Percentiles rank a stretch among this genome's conserved stretches.
These are phyloP conservation scores for Penicillium sp. DNA, from an alignment of 2,329 filamentous ascomycete species.

Conservation along the genomic window DNA sequence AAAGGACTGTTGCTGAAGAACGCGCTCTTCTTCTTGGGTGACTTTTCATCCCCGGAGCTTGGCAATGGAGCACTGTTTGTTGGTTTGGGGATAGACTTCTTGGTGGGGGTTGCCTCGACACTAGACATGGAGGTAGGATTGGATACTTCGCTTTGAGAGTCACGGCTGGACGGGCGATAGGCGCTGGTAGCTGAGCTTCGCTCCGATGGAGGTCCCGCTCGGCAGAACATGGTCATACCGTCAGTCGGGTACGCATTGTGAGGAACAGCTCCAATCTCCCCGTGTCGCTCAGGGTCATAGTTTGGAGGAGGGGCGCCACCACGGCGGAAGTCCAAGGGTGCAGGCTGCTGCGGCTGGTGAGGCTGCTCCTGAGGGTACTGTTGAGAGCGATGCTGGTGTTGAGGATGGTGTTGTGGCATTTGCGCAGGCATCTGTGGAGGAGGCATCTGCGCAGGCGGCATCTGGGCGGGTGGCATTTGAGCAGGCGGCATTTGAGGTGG, in stretches of 20 bases:
- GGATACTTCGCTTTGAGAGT: conserved; percentile 88
- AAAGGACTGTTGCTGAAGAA: conserved; percentile 96
- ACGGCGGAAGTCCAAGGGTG: conserved; percentile 41
- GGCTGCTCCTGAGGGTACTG: neutral
- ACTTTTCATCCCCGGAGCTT: conserved; percentile 60
- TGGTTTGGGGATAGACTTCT: conserved; percentile 71
- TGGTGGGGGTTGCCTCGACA: conserved; percentile 69
- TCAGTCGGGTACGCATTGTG: conserved; percentile 94
- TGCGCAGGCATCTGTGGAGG: neutral
- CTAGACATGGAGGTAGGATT: conserved; percentile 87
- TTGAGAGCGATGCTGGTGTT: conserved; percentile 3
- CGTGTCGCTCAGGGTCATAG: conserved; percentile 61
- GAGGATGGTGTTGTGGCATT: conserved; percentile 14
- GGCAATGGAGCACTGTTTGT: conserved; percentile 42
- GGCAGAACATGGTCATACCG: conserved; percentile 96
- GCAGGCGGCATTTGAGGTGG: neutral
- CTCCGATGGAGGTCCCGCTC: conserved; percentile 71
- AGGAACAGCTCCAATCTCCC: conserved; percentile 68
- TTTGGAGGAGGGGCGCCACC: conserved; percentile 47
- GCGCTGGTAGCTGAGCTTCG: conserved; percentile 68
- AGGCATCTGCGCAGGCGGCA: neutral
- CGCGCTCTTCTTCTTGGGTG: conserved; percentile 67
- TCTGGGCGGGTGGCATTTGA: neutral
- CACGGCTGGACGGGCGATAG: conserved; percentile 76
- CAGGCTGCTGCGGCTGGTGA: conserved; percentile 31